Percentiles rank a stretch among this genome's conserved stretches.
These are phyloP conservation scores for Tricholoma hemisulphureum DNA, from an alignment of 768 basidiomycete species.

Conservation along the genomic window DNA sequence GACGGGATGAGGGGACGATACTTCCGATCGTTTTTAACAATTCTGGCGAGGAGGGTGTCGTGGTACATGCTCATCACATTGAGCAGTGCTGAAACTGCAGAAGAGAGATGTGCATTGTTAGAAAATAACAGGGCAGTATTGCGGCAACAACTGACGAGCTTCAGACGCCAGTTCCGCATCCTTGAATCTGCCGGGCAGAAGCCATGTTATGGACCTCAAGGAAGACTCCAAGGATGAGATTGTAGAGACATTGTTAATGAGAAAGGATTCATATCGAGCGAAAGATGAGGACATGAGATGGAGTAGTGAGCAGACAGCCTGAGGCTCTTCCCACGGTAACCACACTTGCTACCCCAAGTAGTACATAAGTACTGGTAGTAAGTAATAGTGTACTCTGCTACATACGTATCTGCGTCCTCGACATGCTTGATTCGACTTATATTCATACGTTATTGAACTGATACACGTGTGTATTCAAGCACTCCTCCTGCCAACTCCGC, in stretches of 20 bases:
- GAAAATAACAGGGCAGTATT: constrained; percentile 5
- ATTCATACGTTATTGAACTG: neutral
- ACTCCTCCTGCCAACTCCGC: too few species aligned
- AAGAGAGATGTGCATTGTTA: constrained; percentile 16
- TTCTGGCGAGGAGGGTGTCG: constrained; percentile 80
- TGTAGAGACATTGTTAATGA: constrained; percentile 81
- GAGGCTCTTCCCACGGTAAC: neutral
- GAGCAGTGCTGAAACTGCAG: constrained; percentile 79
- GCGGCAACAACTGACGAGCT: constrained; percentile 63
- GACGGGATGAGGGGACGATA: constrained; percentile 75
- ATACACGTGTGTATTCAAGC: neutral
- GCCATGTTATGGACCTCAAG: constrained; percentile 89
- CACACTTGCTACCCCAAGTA: neutral
- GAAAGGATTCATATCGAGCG: constrained; percentile 77
- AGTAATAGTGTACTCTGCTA: neutral
- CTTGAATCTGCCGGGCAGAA: constrained; percentile 94
- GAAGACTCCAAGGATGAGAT: constrained; percentile 89
- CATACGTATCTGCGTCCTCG: constrained; percentile 7
- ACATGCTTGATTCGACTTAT: neutral
- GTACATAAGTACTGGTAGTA: too few species aligned
- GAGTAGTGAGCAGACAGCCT: neutral
- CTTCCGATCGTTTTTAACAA: constrained; percentile 62
- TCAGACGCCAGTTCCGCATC: constrained; percentile 96
- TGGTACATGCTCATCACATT: constrained; percentile 93
- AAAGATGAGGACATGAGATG: constrained; percentile 58